Conservation (phyloP, 768 basidiomycete species). For the Lyophyllum shimeji region DNA sequence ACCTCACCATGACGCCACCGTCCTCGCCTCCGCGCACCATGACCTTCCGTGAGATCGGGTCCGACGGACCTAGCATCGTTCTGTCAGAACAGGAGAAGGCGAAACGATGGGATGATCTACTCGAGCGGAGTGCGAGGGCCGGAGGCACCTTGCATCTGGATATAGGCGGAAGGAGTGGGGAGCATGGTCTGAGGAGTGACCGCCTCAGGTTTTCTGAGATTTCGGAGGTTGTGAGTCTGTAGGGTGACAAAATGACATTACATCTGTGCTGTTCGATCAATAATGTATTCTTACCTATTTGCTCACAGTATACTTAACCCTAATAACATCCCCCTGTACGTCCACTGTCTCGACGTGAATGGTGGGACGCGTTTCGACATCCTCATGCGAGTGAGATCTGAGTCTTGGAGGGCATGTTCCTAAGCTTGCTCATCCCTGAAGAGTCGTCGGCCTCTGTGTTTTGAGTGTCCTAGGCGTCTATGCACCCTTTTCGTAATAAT, state of each 20-base stretch:
- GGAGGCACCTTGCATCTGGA: conserved; percentile 70
- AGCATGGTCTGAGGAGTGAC: conserved; percentile 17
- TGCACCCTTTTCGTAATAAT: too few relatives aligned
- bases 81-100: conserved; percentile 72
- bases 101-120: conserved; percentile 66
- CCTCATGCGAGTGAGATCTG: too few relatives aligned
- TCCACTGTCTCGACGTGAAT: too few relatives aligned
- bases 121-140: conserved; percentile 64
- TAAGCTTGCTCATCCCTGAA: too few relatives aligned
- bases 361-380: too few relatives aligned
- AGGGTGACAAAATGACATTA: not conserved
- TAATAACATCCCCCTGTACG: not conserved
- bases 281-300: not conserved
- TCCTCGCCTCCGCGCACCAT: conserved; percentile 26
- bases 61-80: conserved; percentile 31
- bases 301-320: not conserved
- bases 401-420: too few relatives aligned
- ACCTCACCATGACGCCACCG: conserved; percentile 8
- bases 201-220: conserved; percentile 18
- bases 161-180: conserved; percentile 30
- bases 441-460: too few relatives aligned
- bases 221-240: conserved; percentile 3
- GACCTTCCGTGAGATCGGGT: conserved; percentile 48
- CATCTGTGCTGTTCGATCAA: not conserved
- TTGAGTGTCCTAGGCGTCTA: too few relatives aligned